Conservation (phyloP, 2,329 filamentous ascomycete species). For the Fusarium xylarioides region DNA sequence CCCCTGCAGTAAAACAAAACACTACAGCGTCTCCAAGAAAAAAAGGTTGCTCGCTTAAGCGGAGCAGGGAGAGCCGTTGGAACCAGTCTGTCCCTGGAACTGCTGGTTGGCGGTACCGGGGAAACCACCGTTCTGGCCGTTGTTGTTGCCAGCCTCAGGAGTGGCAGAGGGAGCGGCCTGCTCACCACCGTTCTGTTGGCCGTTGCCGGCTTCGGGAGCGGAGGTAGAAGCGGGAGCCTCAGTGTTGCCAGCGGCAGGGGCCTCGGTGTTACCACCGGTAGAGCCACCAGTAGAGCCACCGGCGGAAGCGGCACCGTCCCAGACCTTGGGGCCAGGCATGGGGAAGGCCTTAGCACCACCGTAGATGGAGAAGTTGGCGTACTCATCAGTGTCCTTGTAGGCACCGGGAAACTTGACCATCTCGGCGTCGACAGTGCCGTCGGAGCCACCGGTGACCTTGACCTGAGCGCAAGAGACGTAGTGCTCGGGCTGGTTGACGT, state of each 20-base stretch:
- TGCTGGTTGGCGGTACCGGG: constrained; percentile 1
- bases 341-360: constrained; percentile 13
- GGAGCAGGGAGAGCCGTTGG: constrained; percentile 2
- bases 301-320: background rate
- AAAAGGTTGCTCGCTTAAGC: constrained; percentile 7
- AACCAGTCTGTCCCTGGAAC: constrained; percentile 1
- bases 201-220: background rate
- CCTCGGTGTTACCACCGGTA: background rate
- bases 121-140: background rate
- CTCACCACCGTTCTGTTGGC: background rate
- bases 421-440: constrained; percentile 17
- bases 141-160: background rate
- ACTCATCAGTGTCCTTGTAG: constrained; percentile 13
- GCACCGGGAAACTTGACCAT: constrained; percentile 23
- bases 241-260: background rate
- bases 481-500: constrained; percentile 24
- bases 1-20: constrained; percentile 7
- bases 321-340: constrained; percentile 20
- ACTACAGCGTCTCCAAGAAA: background rate
- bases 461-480: constrained; percentile 23
- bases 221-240: background rate
- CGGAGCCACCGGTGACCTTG: constrained; percentile 8
- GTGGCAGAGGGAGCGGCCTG: background rate
- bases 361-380: constrained; percentile 27
- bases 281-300: background rate